Conservation (phyloP, 2,329 filamentous ascomycete species). For the Botryosphaeria dothidea region DNA sequence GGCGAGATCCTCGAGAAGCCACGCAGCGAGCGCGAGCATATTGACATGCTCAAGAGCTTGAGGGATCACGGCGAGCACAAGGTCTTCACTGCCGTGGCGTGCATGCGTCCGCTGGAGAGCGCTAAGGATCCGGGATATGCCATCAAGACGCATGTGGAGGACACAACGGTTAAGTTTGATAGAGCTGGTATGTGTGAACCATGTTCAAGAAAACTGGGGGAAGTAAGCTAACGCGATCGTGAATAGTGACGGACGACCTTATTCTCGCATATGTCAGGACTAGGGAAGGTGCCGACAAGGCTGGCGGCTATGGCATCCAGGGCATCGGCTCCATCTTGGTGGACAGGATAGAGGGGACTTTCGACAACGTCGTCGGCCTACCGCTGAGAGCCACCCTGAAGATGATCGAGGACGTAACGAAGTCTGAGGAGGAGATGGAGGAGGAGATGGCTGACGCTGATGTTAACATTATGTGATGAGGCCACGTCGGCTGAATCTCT, state of each 20-base stretch:
- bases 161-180: constrained; percentile 89
- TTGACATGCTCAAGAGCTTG: constrained; percentile 78
- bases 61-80: constrained; percentile 76
- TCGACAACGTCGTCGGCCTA: constrained; percentile 92
- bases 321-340: constrained; percentile 84
- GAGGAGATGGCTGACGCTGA: constrained; percentile 44
- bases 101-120: constrained; percentile 79
- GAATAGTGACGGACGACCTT: constrained; percentile 72
- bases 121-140: constrained; percentile 83
- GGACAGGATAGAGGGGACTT: constrained; percentile 83
- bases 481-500: neutral
- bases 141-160: constrained; percentile 78
- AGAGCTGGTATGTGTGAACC: constrained; percentile 44
- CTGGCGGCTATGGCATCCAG: constrained; percentile 93
- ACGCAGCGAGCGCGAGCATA: constrained; percentile 74
- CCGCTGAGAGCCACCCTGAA: constrained; percentile 76
- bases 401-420: constrained; percentile 85
- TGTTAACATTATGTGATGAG: neutral
- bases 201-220: no score
- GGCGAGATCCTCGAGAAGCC: constrained; percentile 92
- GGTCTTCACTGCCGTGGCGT: constrained; percentile 82
- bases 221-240: neutral
- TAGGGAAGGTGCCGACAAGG: constrained; percentile 92
- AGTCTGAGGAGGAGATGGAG: constrained; percentile 61
- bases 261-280: constrained; percentile 79